phyloP scores from a whole-genome alignment of 176 grass and related monocot species.

The Raddia guianensis region DNA sequence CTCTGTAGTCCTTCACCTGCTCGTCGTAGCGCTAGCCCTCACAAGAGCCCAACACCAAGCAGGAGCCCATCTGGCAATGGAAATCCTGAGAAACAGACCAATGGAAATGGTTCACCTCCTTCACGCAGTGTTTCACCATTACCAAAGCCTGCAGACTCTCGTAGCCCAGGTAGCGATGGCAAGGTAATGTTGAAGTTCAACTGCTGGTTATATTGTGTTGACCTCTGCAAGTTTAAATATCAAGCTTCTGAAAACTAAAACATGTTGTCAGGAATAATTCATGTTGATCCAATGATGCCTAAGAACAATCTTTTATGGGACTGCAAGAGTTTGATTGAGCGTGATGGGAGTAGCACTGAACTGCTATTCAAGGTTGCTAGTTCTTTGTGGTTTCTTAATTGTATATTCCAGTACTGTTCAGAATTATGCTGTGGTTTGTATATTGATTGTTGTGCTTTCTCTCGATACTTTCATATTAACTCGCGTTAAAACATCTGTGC shows the following conservation, averaged over 20 bases:
- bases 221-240: neutral
- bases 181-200: constrained; percentile 39
- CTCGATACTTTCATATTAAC: constrained; percentile 41
- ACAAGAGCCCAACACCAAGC: constrained; percentile 39
- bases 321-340: constrained; percentile 26
- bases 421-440: constrained; percentile 40
- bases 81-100: constrained; percentile 38
- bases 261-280: constrained; percentile 43
- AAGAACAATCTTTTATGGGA: neutral
- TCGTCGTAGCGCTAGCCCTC: constrained; percentile 56
- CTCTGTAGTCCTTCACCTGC: constrained; percentile 64
- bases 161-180: constrained; percentile 30
- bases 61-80: constrained; percentile 43
- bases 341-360: constrained; percentile 34
- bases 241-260: constrained; percentile 26
- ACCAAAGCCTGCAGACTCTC: constrained; percentile 40
- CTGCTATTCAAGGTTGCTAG: constrained; percentile 57
- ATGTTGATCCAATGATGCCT: constrained; percentile 6
- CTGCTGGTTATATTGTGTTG: neutral
- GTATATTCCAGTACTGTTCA: constrained; percentile 36
- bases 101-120: constrained; percentile 50
- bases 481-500: constrained; percentile 51
- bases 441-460: constrained; percentile 28
- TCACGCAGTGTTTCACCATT: constrained; percentile 46
- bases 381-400: constrained; percentile 42